A percentile compares a stretch with the other conserved stretches of the same genome.
These are phyloP conservation scores for Teunomyces gatunensis DNA, from an alignment of 805 yeast species.

Conservation along the genomic window DNA sequence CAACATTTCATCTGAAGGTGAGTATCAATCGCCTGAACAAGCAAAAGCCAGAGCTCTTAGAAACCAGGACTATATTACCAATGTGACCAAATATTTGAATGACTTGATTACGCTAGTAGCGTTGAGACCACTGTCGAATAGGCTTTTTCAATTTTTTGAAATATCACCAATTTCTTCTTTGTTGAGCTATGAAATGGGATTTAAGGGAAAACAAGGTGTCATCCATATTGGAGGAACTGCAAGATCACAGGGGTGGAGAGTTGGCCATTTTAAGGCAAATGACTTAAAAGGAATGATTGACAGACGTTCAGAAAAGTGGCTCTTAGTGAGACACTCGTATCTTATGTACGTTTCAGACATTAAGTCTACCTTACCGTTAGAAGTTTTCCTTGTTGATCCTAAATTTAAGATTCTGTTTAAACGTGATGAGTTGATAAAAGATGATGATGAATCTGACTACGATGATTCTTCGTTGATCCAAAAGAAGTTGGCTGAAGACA, in stretches of 20 bases:
- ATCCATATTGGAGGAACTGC: conserved; percentile 80
- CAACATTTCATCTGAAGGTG: conserved; percentile 20
- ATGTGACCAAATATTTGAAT: conserved; percentile 66
- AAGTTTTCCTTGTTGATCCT: conserved; percentile 85
- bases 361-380: conserved; percentile 82
- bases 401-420: conserved; percentile 58
- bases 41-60: conserved; percentile 19
- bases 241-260: conserved; percentile 92
- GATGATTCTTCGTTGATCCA: conserved; percentile 39
- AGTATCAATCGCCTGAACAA: conserved; percentile 30
- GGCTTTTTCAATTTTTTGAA: conserved; percentile 83
- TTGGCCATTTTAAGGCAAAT: conserved; percentile 76
- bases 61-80: conserved; percentile 40
- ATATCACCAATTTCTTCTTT: conserved; percentile 84
- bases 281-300: conserved; percentile 85
- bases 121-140: conserved; percentile 77
- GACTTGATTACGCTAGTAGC: conserved; percentile 57
- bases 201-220: conserved; percentile 86
- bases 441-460: conserved; percentile 43
- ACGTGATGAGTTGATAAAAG: conserved; percentile 14
- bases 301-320: conserved; percentile 92
- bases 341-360: conserved; percentile 83
- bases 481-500: conserved; percentile 22
- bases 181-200: conserved; percentile 76
- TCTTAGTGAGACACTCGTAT: conserved; percentile 79